Evolutionary conservation across 805 yeast species (phyloP).

Genomic region (Kuraishia borneana): DNA sequence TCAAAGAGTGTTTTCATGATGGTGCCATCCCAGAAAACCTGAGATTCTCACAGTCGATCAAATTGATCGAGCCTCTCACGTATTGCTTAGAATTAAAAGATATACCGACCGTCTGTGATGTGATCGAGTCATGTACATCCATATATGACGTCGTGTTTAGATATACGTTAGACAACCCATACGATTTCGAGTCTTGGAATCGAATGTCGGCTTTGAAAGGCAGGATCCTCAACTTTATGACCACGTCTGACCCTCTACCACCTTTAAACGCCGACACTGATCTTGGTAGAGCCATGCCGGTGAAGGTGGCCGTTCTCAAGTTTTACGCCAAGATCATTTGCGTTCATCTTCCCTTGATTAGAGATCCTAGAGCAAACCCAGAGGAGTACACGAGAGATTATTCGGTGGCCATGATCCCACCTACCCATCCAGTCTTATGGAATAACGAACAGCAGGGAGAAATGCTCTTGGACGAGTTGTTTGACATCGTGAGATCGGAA

Average conservation of each 20-base stretch:
- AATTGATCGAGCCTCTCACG: constrained; percentile 1
- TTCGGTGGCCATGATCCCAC: constrained; percentile 37
- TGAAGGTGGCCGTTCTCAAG: constrained; percentile 61
- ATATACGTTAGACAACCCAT: constrained; percentile 35
- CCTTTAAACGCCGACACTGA: constrained; percentile 39
- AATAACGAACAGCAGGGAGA: constrained; percentile 62
- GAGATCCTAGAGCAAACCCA: constrained; percentile 5
- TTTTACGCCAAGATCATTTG: constrained; percentile 51
- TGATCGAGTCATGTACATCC: constrained; percentile 1
- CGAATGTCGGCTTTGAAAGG: constrained; percentile 44
- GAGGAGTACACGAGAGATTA: constrained; percentile 17
- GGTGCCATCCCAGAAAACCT: neutral
- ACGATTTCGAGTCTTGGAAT: constrained; percentile 36
- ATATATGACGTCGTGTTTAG: constrained; percentile 32
- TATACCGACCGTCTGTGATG: neutral
- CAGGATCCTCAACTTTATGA: constrained; percentile 51
- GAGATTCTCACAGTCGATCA: neutral
- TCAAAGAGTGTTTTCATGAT: constrained; percentile 2
- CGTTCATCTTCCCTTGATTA: constrained; percentile 36
- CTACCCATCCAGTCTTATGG: constrained; percentile 53
- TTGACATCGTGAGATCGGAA: constrained; percentile 44
- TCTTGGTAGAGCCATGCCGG: constrained; percentile 37
- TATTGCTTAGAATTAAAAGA: neutral
- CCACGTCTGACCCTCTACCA: constrained; percentile 40
- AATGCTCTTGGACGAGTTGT: constrained; percentile 53